Evolutionary conservation across 495 filamentous ascomycete genomes (phyloP).

Genomic region (Massariosphaeria phaeospora): DNA sequence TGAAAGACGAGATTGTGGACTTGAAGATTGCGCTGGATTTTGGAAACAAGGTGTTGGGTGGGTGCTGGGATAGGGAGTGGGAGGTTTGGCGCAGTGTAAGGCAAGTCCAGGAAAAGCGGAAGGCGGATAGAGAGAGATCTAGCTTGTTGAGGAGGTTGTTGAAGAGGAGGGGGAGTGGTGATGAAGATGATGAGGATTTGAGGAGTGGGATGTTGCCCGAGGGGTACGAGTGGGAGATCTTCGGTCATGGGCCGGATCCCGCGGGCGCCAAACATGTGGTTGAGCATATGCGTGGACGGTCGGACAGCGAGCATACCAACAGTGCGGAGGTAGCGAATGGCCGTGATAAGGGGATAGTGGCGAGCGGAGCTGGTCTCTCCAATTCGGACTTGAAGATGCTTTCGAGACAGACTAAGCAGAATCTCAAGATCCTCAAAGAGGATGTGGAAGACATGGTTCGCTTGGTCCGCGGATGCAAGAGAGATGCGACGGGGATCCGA

Average conservation of each 20-base stretch:
- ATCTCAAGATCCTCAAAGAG: constrained; percentile 14
- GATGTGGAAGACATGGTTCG: constrained; percentile 10
- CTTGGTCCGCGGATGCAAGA: constrained; percentile 1
- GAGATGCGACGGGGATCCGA: neutral
- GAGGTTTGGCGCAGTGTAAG: neutral
- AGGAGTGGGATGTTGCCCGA: neutral
- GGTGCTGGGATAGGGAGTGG: constrained; percentile 8
- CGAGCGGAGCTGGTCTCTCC: neutral
- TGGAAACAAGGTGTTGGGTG: constrained; percentile 3
- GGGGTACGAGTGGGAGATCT: neutral
- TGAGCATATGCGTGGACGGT: neutral
- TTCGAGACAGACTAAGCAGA: constrained; percentile 11
- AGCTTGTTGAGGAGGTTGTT: neutral
- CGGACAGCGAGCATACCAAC: neutral
- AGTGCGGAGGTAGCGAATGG: no score
- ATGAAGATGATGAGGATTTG: neutral
- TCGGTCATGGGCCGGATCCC: neutral
- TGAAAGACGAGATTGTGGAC: constrained; percentile 6
- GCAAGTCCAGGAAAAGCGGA: neutral
- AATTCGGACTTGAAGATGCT: constrained; percentile 23
- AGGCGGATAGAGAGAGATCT: neutral
- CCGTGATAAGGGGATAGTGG: neutral
- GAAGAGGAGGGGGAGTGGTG: neutral
- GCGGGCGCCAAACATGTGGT: neutral
- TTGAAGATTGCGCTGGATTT: constrained; percentile 12